Percentiles rank a stretch among this genome's conserved stretches.
phyloP scores from a whole-genome alignment of 164 flowering plant species.

The Sedum album region DNA sequence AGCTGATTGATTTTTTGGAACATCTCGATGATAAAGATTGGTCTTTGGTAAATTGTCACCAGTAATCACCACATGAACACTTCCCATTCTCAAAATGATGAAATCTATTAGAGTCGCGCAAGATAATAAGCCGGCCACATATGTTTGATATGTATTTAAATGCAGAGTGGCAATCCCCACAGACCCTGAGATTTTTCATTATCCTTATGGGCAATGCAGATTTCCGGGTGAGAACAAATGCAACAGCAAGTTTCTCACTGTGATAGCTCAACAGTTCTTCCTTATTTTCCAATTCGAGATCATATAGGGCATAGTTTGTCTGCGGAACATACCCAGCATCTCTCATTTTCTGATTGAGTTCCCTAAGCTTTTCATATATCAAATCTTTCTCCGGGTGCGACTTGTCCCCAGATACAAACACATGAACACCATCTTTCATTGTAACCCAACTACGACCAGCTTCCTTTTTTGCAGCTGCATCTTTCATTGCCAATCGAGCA shows the following conservation, averaged over 20 bases:
- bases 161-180: conserved; percentile 67
- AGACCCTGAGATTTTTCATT: conserved; percentile 52
- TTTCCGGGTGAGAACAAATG: conserved; percentile 48
- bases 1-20: no score
- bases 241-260: conserved; percentile 75
- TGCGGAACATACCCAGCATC: conserved; percentile 33
- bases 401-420: conserved; percentile 40
- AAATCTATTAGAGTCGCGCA: conserved; percentile 69
- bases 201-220: conserved; percentile 38
- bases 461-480: conserved; percentile 32
- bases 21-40: no score
- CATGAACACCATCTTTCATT: conserved; percentile 52
- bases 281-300: conserved; percentile 30
- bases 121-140: conserved; percentile 42
- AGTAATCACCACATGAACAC: conserved; percentile 72
- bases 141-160: conserved; percentile 43
- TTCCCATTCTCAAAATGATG: conserved; percentile 56
- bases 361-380: conserved; percentile 28
- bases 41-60: not conserved
- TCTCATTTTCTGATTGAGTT: conserved; percentile 43
- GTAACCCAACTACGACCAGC: conserved; percentile 73
- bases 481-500: conserved; percentile 59
- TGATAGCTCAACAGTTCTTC: conserved; percentile 31
- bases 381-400: conserved; percentile 23
- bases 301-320: conserved; percentile 18